Evolutionary conservation across 2,329 filamentous ascomycete species (phyloP), one percentile per base, ranked within the genome.

Genomic region (Talaromyces sp.): DNA sequence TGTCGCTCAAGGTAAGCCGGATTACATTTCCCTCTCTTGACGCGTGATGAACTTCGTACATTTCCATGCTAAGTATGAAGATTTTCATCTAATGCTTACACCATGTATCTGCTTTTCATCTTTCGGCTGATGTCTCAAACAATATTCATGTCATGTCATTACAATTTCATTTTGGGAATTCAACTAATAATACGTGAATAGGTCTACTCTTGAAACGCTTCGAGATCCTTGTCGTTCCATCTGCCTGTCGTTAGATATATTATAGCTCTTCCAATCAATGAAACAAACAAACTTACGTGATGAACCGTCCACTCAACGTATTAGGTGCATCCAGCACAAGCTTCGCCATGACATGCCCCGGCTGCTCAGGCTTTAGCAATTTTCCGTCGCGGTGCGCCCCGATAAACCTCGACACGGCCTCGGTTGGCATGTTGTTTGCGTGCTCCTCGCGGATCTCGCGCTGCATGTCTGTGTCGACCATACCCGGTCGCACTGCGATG

Each of bases 401-500:
- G 6, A 53, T 53, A 53, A 53, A 53, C 15, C 13, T 53, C 17
- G 49, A 30, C 28, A 32, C 28, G 67, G 88, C 83, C 58, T 81
- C 80, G 19, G 76, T 75, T 65, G 85, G 83, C 83, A 90, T 86
- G 15, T 76, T 77, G 28, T 78, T 80, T 8, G 83, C 80, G 73
- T 95, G 89, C 62, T 86, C 84, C 54, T 92, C 87, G 57, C 95
- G 82, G 61, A 99, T 84, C 61, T 89, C 84, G n/a, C 82, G 82
- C 73, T 96, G 93, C 93, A 97, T 97, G 57, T 88, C 88, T 0
- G 93, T 97, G 71, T 96, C 90, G 8, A 96, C 89, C 53, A 90
- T 86, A 2, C 93, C 93, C 0, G 93, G 93, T 4, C 88, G 82
- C 36, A 97, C 79, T 0, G 90, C 82, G 0, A 96, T 77, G 13